Conservation (phyloP, 164 flowering plant genomes). For the Euptelea pleiosperma region DNA sequence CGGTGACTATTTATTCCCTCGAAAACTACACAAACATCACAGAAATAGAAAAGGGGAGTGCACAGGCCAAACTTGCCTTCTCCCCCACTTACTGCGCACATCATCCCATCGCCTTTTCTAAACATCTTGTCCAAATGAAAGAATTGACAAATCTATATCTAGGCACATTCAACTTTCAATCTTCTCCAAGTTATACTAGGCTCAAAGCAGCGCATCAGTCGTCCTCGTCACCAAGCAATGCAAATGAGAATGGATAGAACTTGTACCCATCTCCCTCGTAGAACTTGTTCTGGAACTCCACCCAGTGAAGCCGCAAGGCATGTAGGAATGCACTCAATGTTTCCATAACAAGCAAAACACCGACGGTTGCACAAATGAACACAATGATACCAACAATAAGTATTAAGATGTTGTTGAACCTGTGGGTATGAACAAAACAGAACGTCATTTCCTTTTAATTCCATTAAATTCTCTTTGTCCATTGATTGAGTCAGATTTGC, state of each 20-base stretch:
- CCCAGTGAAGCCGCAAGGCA: constrained; percentile 98
- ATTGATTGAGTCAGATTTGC: neutral
- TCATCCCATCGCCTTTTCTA: neutral
- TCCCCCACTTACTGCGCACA: too few relatives aligned
- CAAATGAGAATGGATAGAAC: constrained; percentile 73
- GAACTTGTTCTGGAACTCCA: constrained; percentile 94
- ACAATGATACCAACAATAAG: constrained; percentile 72
- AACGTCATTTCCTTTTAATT: too few relatives aligned
- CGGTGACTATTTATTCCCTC: too few relatives aligned
- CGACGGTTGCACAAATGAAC: constrained; percentile 84
- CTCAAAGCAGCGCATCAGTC: constrained; percentile 42
- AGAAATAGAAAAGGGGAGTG: too few relatives aligned
- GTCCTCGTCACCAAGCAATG: constrained; percentile 52
- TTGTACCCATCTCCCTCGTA: constrained; percentile 98
- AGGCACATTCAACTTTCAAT: too few relatives aligned
- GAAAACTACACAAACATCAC: too few relatives aligned
- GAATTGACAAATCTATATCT: constrained; percentile 18
- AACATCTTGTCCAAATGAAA: constrained; percentile 18
- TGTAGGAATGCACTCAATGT: constrained; percentile 96
- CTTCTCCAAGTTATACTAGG: neutral
- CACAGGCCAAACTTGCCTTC: too few relatives aligned
- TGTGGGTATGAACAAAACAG: constrained; percentile 20
- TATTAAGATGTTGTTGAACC: constrained; percentile 79
- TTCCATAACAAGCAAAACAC: constrained; percentile 96
- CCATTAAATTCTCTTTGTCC: neutral